phyloP scores from a whole-genome alignment of 2,329 filamentous ascomycete species.

The Ascosphaera apis region DNA sequence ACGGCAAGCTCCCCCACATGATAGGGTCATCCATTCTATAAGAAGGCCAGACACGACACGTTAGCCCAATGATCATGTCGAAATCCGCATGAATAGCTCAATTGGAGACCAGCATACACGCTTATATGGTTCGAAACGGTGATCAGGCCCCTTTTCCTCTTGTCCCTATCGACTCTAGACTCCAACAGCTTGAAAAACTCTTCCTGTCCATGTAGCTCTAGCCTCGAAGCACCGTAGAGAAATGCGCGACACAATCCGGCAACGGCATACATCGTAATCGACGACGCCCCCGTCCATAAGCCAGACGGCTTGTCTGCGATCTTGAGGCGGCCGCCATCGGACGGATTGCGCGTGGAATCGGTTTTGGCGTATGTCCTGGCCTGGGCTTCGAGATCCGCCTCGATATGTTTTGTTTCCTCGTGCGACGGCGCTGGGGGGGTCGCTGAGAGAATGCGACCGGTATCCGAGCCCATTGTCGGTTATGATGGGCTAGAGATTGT shows the following conservation, averaged over 20 bases:
- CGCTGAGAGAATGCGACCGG: no score
- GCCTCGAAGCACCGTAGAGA: constrained; percentile 47
- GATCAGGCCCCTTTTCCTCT: constrained; percentile 52
- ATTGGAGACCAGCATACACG: constrained; percentile 35
- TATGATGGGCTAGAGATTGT: no score
- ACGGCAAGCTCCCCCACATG: constrained; percentile 73
- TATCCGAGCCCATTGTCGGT: no score
- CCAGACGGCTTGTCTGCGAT: constrained; percentile 13
- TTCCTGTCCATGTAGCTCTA: constrained; percentile 56
- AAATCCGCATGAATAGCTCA: not conserved
- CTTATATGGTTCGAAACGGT: constrained; percentile 81
- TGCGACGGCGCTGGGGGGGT: no score
- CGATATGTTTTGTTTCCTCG: no score
- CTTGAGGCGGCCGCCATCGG: not conserved
- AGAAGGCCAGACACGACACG: constrained; percentile 5
- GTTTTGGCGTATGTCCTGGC: not conserved
- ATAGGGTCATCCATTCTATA: constrained; percentile 75
- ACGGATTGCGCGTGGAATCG: not conserved
- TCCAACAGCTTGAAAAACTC: constrained; percentile 56
- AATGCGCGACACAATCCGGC: constrained; percentile 51
- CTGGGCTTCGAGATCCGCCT: not conserved
- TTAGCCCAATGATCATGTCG: constrained; percentile 3
- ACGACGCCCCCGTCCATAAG: constrained; percentile 48
- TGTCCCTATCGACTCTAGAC: constrained; percentile 39
- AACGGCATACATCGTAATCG: constrained; percentile 49